Evolutionary conservation across 2,329 filamentous ascomycete genomes (phyloP).

Genomic region (Aspergillus sp.): DNA sequence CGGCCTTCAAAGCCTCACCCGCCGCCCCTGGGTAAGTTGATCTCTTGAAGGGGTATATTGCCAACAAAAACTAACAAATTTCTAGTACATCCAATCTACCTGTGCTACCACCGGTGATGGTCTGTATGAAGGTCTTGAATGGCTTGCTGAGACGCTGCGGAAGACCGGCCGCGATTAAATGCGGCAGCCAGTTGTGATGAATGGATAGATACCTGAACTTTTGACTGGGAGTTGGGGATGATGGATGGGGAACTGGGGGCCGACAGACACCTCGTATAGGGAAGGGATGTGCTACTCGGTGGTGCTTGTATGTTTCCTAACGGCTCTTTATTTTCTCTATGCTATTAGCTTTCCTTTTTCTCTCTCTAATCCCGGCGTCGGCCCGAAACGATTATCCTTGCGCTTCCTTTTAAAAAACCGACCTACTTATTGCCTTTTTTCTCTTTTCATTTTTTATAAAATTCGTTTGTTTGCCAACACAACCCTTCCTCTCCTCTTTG

Average conservation of each 20-base stretch:
- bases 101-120: constrained; percentile 98
- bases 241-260: constrained; percentile 35
- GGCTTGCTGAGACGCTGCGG: constrained; percentile 79
- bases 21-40: constrained; percentile 91
- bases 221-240: constrained; percentile 39
- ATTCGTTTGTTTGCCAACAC: constrained; percentile 12
- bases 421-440: not conserved
- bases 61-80: not conserved
- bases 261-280: constrained; percentile 30
- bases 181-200: constrained; percentile 28
- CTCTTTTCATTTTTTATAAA: constrained; percentile 20
- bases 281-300: constrained; percentile 32
- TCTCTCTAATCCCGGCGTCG: constrained; percentile 35
- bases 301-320: constrained; percentile 38
- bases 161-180: constrained; percentile 59
- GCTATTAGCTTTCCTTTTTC: constrained; percentile 42
- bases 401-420: constrained; percentile 24
- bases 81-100: constrained; percentile 97
- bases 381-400: constrained; percentile 26
- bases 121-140: constrained; percentile 98
- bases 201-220: constrained; percentile 35
- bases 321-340: constrained; percentile 40
- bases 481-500: not conserved
- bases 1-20: constrained; percentile 96
- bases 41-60: constrained; percentile 10